phyloP scores from a whole-genome alignment of 306 rosid species.

The Dryas alaskensis region DNA sequence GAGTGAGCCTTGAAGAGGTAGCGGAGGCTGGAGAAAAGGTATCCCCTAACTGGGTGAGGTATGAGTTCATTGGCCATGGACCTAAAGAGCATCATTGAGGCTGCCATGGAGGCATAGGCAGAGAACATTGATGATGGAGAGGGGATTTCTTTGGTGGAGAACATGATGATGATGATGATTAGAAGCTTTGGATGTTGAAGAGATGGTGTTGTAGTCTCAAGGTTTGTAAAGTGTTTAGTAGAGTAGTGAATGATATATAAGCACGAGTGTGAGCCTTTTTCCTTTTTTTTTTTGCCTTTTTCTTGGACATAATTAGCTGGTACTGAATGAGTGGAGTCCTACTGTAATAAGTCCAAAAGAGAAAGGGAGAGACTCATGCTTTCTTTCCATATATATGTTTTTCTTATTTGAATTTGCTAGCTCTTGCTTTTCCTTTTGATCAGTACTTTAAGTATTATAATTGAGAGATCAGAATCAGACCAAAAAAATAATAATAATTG shows the following conservation, averaged over 20 bases:
- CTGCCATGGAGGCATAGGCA: constrained; percentile 80
- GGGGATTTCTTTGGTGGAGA: constrained; percentile 56
- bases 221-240: background rate
- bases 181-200: background rate
- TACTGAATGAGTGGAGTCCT: constrained; percentile 29
- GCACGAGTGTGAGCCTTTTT: too few relatives aligned
- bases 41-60: constrained; percentile 59
- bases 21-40: constrained; percentile 38
- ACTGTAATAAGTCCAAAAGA: background rate
- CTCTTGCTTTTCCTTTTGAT: background rate
- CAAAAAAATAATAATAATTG: background rate
- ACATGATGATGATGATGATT: constrained; percentile 44
- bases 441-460: background rate
- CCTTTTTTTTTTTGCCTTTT: background rate
- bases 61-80: constrained; percentile 73
- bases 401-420: background rate
- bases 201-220: background rate
- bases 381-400: background rate
- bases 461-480: background rate
- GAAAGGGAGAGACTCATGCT: background rate
- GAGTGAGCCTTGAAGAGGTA: constrained; percentile 47
- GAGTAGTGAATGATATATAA: background rate
- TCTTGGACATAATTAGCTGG: background rate
- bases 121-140: constrained; percentile 75
- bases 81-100: constrained; percentile 63